A percentile compares a stretch with the other conserved stretches of the same genome.
These are phyloP conservation scores for Thelephora ganbajun DNA, from an alignment of 768 basidiomycete species.

Conservation along the genomic window DNA sequence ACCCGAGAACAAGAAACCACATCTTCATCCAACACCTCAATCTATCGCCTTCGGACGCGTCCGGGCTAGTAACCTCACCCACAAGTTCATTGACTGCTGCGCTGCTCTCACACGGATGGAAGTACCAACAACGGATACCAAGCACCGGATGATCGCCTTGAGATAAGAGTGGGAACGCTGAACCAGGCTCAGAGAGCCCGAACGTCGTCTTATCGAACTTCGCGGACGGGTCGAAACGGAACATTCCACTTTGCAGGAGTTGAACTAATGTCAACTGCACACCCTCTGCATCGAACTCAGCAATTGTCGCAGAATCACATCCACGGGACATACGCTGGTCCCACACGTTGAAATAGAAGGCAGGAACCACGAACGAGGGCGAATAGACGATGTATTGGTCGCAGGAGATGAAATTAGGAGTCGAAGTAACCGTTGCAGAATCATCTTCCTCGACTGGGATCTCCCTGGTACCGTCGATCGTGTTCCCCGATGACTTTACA, in stretches of 20 bases:
- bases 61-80: constrained; percentile 25
- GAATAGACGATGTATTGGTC: constrained; percentile 66
- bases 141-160: constrained; percentile 80
- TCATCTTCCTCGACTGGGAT: constrained; percentile 17
- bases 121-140: constrained; percentile 65
- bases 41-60: constrained; percentile 18
- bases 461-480: constrained; percentile 2
- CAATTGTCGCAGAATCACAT: constrained; percentile 7
- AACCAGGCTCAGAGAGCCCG: constrained; percentile 34
- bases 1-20: constrained; percentile 69
- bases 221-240: constrained; percentile 34
- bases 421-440: constrained; percentile 20
- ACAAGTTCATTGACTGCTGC: constrained; percentile 57
- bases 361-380: constrained; percentile 66
- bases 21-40: constrained; percentile 45
- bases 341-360: constrained; percentile 69
- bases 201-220: constrained; percentile 34
- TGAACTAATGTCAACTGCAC: constrained; percentile 41
- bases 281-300: constrained; percentile 35
- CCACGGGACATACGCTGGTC: constrained; percentile 43
- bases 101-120: constrained; percentile 78
- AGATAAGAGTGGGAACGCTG: constrained; percentile 64
- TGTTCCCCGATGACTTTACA: constrained; percentile 1
- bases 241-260: constrained; percentile 43
- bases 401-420: constrained; percentile 23